phyloP scores from a whole-genome alignment of 2,329 filamentous ascomycete species.

The Aciculosporium take region DNA sequence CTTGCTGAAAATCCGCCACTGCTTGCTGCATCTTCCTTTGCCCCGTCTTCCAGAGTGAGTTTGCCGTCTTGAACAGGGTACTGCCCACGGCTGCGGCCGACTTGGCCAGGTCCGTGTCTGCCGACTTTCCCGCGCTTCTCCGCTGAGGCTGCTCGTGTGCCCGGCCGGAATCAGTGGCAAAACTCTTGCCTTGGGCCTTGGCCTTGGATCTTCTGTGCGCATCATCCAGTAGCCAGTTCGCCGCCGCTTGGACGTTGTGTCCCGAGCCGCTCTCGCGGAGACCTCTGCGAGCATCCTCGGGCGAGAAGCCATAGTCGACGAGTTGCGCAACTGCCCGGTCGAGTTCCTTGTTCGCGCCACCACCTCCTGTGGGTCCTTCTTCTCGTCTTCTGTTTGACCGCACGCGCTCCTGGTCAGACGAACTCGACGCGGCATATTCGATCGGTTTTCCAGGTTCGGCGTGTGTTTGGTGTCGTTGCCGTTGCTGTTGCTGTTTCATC shows the following conservation, averaged over 20 bases:
- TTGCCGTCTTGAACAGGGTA: slow-evolving; percentile 83
- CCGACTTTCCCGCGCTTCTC: slow-evolving; percentile 29
- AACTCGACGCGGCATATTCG: slow-evolving; percentile 32
- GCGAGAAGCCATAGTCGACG: slow-evolving; percentile 86
- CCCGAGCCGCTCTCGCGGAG: slow-evolving; percentile 68
- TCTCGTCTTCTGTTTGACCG: slow-evolving; percentile 7
- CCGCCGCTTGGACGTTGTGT: slow-evolving; percentile 69
- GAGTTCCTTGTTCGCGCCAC: slow-evolving; percentile 27
- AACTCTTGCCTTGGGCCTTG: slow-evolving; percentile 43
- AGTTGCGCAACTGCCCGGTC: slow-evolving; percentile 77
- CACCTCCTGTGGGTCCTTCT: slow-evolving; percentile 11
- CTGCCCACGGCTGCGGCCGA: slow-evolving; percentile 70
- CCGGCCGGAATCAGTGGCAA: slow-evolving; percentile 12
- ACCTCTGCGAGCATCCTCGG: slow-evolving; percentile 68
- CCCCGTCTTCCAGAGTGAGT: slow-evolving; percentile 86
- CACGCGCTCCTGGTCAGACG: slow-evolving; percentile 26
- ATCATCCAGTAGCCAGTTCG: slow-evolving; percentile 80
- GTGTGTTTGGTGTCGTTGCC: slow-evolving; percentile 19
- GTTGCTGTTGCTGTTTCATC: slow-evolving; percentile 10
- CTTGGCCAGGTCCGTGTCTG: slow-evolving; percentile 63
- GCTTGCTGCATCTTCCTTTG: slow-evolving; percentile 89
- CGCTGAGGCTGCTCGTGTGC: slow-evolving; percentile 1
- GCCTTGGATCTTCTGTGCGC: slow-evolving; percentile 74
- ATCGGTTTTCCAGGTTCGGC: slow-evolving; percentile 42
- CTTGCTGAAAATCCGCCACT: slow-evolving; percentile 67